Evolutionary conservation across 441 rosid species (phyloP).

Genomic region (Metrosideros polymorpha): DNA sequence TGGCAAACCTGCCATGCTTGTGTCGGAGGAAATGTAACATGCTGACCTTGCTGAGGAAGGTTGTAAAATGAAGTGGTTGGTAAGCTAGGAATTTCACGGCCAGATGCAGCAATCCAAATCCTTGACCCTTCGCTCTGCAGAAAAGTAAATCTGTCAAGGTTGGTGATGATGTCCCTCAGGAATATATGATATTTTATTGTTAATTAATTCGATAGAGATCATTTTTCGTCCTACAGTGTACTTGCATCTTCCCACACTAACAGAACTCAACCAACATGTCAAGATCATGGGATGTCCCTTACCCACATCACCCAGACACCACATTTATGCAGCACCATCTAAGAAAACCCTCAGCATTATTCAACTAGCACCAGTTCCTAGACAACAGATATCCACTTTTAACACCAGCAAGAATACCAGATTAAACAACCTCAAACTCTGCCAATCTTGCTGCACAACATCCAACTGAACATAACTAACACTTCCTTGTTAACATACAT

Average conservation of each 20-base stretch:
- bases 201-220: background rate
- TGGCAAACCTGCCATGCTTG: constrained; percentile 62
- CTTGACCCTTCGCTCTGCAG: constrained; percentile 80
- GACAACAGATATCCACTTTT: background rate
- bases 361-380: background rate
- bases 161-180: background rate
- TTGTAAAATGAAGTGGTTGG: constrained; percentile 71
- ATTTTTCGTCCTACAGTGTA: background rate
- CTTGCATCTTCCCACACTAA: background rate
- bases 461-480: background rate
- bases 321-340: background rate
- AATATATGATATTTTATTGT: background rate
- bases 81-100: constrained; percentile 63
- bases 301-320: background rate
- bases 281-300: background rate
- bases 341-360: background rate
- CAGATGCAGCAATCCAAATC: constrained; percentile 80
- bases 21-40: constrained; percentile 63
- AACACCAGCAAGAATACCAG: background rate
- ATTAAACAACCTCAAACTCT: background rate
- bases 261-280: background rate
- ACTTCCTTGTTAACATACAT: background rate
- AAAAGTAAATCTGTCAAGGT: constrained; percentile 6
- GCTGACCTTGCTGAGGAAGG: constrained; percentile 84
- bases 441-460: background rate